Conservation (phyloP, 2,329 filamentous ascomycete species). For the Pseudogymnoascus sp. region DNA sequence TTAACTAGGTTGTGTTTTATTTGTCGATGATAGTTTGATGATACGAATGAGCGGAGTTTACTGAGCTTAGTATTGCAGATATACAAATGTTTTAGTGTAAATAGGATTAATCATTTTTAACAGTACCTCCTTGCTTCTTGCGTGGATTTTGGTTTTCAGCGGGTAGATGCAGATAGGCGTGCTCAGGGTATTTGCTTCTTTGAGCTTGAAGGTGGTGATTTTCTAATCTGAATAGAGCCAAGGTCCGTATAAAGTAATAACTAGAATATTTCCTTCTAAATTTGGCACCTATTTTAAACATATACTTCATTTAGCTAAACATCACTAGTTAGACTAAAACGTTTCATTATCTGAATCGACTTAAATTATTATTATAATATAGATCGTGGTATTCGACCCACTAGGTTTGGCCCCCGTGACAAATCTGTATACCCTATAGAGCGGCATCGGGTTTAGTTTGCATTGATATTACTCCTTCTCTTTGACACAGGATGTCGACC, state of each 20-base stretch:
- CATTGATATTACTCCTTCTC: conserved; percentile 14
- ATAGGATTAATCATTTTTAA: not conserved
- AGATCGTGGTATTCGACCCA: too few species aligned
- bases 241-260: too few species aligned
- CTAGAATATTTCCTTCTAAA: not conserved
- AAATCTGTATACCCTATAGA: conserved; percentile 17
- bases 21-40: not conserved
- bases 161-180: not conserved
- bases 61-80: not conserved
- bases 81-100: not conserved
- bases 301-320: not conserved
- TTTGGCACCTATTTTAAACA: not conserved
- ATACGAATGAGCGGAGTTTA: not conserved
- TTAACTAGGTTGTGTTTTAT: not conserved
- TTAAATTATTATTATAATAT: not conserved
- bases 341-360: not conserved
- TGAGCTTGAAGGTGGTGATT: not conserved
- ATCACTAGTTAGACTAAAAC: not conserved
- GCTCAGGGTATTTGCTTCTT: not conserved
- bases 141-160: not conserved
- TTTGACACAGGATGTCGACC: conserved; percentile 16
- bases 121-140: not conserved
- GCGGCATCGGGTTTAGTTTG: conserved; percentile 13
- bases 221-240: not conserved
- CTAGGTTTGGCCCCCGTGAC: not conserved